Conservation (phyloP, 2,329 filamentous ascomycete species). For the Diaporthe batatas region DNA sequence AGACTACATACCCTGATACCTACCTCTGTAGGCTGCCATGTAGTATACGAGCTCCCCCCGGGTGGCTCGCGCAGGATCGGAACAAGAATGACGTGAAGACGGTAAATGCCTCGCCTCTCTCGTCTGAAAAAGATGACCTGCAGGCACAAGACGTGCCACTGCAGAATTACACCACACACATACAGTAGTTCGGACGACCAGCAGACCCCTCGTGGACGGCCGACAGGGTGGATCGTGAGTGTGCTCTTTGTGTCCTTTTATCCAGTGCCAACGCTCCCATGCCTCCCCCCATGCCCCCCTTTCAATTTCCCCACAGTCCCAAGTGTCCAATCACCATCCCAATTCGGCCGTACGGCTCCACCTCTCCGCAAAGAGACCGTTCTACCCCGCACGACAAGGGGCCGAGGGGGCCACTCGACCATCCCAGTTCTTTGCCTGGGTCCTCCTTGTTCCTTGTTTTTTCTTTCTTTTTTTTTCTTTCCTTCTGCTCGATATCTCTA, state of each 20-base stretch:
- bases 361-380: constrained; percentile 33
- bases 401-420: not conserved
- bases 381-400: constrained; percentile 30
- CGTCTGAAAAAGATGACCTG: not conserved
- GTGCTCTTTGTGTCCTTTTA: constrained; percentile 2
- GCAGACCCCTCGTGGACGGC: not conserved
- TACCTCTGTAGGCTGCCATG: too few species aligned
- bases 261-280: constrained; percentile 10
- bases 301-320: constrained; percentile 33
- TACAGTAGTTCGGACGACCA: constrained; percentile 16
- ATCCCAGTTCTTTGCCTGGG: constrained; percentile 8
- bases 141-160: constrained; percentile 11
- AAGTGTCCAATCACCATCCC: not conserved
- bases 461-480: not conserved
- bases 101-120: not conserved
- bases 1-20: too few species aligned
- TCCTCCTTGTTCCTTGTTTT: constrained; percentile 36
- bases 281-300: not conserved
- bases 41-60: too few species aligned
- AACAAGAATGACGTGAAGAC: not conserved
- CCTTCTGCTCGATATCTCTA: not conserved
- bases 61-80: not conserved
- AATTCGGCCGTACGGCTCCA: constrained; percentile 16
- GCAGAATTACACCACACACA: constrained; percentile 24
- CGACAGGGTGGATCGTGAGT: constrained; percentile 11